Conservation (phyloP, 2,329 filamentous ascomycete species). For the Teratosphaeria gauchensis region DNA sequence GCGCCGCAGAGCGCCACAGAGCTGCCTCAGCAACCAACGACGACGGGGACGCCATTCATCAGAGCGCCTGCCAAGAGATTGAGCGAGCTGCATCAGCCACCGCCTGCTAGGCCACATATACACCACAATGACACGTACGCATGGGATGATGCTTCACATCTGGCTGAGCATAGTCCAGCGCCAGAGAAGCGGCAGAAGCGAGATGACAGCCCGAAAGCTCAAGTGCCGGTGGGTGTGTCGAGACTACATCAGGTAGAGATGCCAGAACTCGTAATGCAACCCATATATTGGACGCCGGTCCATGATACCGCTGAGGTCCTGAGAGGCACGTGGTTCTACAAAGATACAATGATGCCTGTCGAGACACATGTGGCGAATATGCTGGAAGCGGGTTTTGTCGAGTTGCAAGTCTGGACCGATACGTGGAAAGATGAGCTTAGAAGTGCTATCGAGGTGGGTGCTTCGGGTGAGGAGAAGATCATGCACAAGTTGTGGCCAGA, state of each 20-base stretch:
- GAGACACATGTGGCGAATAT: slow-evolving; percentile 81
- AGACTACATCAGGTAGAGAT: slow-evolving; percentile 80
- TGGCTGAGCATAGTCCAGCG: slow-evolving; percentile 20
- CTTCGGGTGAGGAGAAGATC: slow-evolving; percentile 84
- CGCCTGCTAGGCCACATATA: slow-evolving; percentile 23
- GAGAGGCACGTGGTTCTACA: slow-evolving; percentile 94
- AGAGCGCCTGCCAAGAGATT: slow-evolving; percentile 36
- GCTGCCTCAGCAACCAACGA: slow-evolving; percentile 12
- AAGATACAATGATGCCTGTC: slow-evolving; percentile 85
- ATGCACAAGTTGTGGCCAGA: slow-evolving; percentile 73
- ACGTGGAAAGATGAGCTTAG: slow-evolving; percentile 88
- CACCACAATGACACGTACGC: slow-evolving; percentile 38
- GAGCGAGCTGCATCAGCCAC: slow-evolving; percentile 4
- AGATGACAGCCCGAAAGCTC: slow-evolving; percentile 32
- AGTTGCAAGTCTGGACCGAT: slow-evolving; percentile 78
- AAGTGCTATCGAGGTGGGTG: slow-evolving; percentile 82
- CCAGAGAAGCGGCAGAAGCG: slow-evolving; percentile 18
- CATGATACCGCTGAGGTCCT: slow-evolving; percentile 77
- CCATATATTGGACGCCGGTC: slow-evolving; percentile 94
- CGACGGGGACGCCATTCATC: slow-evolving; percentile 43
- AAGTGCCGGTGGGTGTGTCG: slow-evolving; percentile 81
- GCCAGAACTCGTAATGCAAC: slow-evolving; percentile 73
- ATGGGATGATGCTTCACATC: slow-evolving; percentile 34
- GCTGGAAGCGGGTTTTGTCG: slow-evolving; percentile 80
- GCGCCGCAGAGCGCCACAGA: slow-evolving; percentile 2